A percentile compares a stretch with the other conserved stretches of the same genome.
Evolutionary conservation across 495 filamentous ascomycete genomes (phyloP).

Genomic region (Xylona heveae): DNA sequence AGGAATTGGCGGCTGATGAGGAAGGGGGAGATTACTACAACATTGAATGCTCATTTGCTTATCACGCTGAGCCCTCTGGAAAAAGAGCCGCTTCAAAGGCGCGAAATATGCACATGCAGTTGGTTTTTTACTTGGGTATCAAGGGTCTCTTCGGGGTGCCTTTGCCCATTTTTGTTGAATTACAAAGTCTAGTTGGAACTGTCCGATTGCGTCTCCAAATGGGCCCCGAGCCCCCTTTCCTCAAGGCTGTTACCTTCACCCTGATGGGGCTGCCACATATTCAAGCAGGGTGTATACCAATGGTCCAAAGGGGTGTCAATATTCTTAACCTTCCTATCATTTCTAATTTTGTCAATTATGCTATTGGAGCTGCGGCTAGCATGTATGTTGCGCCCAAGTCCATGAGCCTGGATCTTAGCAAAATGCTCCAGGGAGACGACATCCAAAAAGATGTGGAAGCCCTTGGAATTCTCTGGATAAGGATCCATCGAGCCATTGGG

Average conservation of each 20-base stretch:
- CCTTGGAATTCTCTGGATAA: slow-evolving; percentile 72
- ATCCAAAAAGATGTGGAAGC: slow-evolving; percentile 76
- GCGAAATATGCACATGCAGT: slow-evolving; percentile 83
- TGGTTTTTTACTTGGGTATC: slow-evolving; percentile 82
- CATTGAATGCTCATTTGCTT: slow-evolving; percentile 79
- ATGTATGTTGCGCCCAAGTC: slow-evolving; percentile 96
- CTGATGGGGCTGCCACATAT: slow-evolving; percentile 85
- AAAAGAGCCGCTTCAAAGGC: slow-evolving; percentile 54
- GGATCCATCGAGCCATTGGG: slow-evolving; percentile 69
- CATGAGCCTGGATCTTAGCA: slow-evolving; percentile 75
- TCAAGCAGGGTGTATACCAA: slow-evolving; percentile 73
- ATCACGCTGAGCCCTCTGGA: slow-evolving; percentile 62
- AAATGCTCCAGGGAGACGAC: slow-evolving; percentile 74
- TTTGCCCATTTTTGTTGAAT: slow-evolving; percentile 70
- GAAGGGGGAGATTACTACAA: slow-evolving; percentile 91
- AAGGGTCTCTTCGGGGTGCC: slow-evolving; percentile 75
- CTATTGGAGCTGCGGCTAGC: slow-evolving; percentile 66
- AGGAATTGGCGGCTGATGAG: slow-evolving; percentile 75
- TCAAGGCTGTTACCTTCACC: slow-evolving; percentile 82
- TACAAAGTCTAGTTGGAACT: slow-evolving; percentile 71
- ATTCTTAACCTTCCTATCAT: slow-evolving; percentile 82
- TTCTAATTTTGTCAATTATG: slow-evolving; percentile 91
- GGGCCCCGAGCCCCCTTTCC: slow-evolving; percentile 72
- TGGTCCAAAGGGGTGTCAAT: slow-evolving; percentile 75
- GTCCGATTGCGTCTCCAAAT: slow-evolving; percentile 63